phyloP scores from a whole-genome alignment of 2,329 filamentous ascomycete genomes.

The Sclerotiophoma versabilis region DNA sequence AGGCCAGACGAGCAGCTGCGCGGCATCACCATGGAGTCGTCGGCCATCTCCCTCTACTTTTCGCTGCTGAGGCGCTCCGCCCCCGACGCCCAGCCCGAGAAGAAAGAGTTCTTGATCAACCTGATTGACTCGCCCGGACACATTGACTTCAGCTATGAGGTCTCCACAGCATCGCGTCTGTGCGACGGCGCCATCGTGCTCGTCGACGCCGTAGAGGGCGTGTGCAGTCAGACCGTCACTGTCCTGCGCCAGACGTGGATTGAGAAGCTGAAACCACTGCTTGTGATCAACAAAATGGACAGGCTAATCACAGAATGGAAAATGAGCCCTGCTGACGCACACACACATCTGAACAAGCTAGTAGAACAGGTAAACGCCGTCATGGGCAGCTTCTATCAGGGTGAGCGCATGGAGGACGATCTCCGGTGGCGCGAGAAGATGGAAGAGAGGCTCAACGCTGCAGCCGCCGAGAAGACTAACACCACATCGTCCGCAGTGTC shows the following conservation, averaged over 20 bases:
- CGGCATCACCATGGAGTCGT: conserved; percentile 99
- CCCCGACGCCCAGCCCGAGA: conserved; percentile 71
- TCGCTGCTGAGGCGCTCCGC: conserved; percentile 80
- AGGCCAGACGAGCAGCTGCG: conserved; percentile 93
- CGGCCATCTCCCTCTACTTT: conserved; percentile 95
- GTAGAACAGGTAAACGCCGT: conserved; percentile 97
- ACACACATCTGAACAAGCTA: conserved; percentile 85
- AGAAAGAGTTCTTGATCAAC: conserved; percentile 94
- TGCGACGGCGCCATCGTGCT: conserved; percentile 95
- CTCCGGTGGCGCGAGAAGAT: conserved; percentile 93
- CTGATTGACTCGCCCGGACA: conserved; percentile 97
- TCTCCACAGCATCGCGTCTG: conserved; percentile 91
- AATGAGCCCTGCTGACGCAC: conserved; percentile 89
- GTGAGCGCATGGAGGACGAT: conserved; percentile 98
- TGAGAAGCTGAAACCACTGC: conserved; percentile 90
- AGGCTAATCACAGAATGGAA: conserved; percentile 91
- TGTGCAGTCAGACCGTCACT: conserved; percentile 98
- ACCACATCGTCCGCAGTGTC: conserved; percentile 52
- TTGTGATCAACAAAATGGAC: conserved; percentile 99
- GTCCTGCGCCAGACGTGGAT: conserved; percentile 94
- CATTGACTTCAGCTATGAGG: conserved; percentile 98
- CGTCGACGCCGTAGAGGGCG: conserved; percentile 95
- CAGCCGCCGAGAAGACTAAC: conserved; percentile 69
- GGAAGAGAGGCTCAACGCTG: conserved; percentile 81
- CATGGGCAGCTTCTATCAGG: conserved; percentile 95